Evolutionary conservation across 2,329 filamentous ascomycete genomes (phyloP).

Genomic region (Diaporthe sp.): DNA sequence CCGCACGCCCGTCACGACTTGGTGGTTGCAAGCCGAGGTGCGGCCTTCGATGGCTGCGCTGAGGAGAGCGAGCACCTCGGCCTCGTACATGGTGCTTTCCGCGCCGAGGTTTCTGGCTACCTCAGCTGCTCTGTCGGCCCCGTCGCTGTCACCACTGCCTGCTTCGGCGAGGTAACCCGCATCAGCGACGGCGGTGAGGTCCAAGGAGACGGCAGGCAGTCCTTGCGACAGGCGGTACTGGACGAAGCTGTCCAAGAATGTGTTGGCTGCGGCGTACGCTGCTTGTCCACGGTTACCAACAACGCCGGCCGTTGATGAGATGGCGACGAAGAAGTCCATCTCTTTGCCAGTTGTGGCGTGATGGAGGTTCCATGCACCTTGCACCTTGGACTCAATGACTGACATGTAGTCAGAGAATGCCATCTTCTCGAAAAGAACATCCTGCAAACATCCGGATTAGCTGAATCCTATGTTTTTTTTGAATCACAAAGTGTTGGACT

Average conservation of each 20-base stretch:
- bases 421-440: constrained; percentile 69
- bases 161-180: constrained; percentile 65
- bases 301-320: constrained; percentile 67
- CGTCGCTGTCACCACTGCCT: constrained; percentile 57
- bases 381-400: constrained; percentile 48
- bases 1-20: constrained; percentile 30
- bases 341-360: constrained; percentile 55
- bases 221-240: constrained; percentile 53
- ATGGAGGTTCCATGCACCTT: constrained; percentile 65
- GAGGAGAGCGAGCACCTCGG: constrained; percentile 57
- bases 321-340: constrained; percentile 66
- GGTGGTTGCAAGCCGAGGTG: constrained; percentile 44
- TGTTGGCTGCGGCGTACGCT: constrained; percentile 63
- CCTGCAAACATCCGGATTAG: constrained; percentile 43
- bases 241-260: constrained; percentile 57
- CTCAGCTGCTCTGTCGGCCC: constrained; percentile 62
- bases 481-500: too few species aligned
- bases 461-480: too few species aligned
- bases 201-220: constrained; percentile 58
- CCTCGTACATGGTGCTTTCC: constrained; percentile 62
- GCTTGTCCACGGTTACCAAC: constrained; percentile 67
- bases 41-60: constrained; percentile 45
- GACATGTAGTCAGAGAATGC: constrained; percentile 61
- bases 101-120: constrained; percentile 58
- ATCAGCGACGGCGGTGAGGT: constrained; percentile 66